These are phyloP conservation scores for Coniochaeta ligniaria DNA, from an alignment of 2,329 filamentous ascomycete species.

Conservation along the genomic window DNA sequence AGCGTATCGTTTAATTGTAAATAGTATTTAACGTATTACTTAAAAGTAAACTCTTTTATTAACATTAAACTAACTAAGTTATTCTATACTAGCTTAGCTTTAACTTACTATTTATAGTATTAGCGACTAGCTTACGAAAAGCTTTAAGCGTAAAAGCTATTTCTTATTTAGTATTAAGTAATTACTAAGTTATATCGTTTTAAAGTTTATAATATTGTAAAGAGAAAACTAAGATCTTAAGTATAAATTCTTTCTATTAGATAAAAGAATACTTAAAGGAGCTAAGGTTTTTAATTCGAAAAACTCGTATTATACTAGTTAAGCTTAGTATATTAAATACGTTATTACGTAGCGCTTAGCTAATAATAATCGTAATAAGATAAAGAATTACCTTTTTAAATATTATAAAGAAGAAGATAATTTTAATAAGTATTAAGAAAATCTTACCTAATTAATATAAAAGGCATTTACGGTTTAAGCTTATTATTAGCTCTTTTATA, in stretches of 20 bases:
- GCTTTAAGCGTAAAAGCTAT: background rate
- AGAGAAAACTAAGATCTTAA: conserved; percentile 17
- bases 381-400: conserved; percentile 18
- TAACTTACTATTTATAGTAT: conserved; percentile 9
- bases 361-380: conserved; percentile 14
- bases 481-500: conserved; percentile 21
- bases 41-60: conserved; percentile 6
- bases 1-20: conserved; percentile 19
- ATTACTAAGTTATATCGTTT: conserved; percentile 2
- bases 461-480: conserved; percentile 18
- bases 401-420: conserved; percentile 20
- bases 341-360: conserved; percentile 15
- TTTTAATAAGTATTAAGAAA: conserved; percentile 10
- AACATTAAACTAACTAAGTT: background rate
- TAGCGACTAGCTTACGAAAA: conserved; percentile 1
- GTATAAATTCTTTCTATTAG: conserved; percentile 15
- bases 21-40: conserved; percentile 17
- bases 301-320: conserved; percentile 8
- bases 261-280: conserved; percentile 10
- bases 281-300: conserved; percentile 8
- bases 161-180: conserved; percentile 4
- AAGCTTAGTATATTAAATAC: conserved; percentile 17
- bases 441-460: background rate
- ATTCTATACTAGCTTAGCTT: no score
- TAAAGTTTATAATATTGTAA: conserved; percentile 16